Base-by-base conservation (phyloP, 208 protist genomes). In the Leishmania martiniquensis region DNA sequence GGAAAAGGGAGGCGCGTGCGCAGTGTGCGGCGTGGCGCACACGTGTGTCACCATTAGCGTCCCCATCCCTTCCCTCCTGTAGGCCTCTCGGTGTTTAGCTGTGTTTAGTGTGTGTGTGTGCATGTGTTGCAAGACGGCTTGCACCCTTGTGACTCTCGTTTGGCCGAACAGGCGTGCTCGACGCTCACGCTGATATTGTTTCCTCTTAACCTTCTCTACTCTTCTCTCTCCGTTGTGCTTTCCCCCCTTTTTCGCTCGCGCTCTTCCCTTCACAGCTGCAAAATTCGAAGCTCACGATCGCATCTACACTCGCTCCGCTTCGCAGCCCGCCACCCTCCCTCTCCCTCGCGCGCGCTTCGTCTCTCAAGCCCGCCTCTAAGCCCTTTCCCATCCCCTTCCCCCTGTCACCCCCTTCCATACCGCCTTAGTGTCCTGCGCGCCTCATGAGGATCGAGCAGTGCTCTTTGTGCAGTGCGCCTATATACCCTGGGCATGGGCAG, bases 401-500 rank as follows among this genome's bases (percentile, higher is more conserved):
- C n/a, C n/a, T n/a, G n/a, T n/a, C n/a, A n/a, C n/a, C n/a, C 5
- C 57, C 34, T 63, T 63, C 20, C 39, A n/a, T 72, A 62, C 34
- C n/a, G 55, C 55, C 4, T 12, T 62, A 29, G 55, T 62, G n/a
- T 62, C 25, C 55, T 62, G 9, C n/a, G 55, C 34, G 42, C 25
- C 54, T 9, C 22, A 99, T 99, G 98, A 85, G 98, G 54, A 99
- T 99, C 83, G 98, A 99, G 69, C 98, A 99, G 80, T 99, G 99
- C 86, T 99, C 94, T 72, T 99, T 99, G 86, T 99, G 99, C 85
- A 94, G 93, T 42, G 85, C 93, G 4, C 97, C 97, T 17, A 88
- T 99, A 1, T 99, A 99, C 91, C 99, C 99, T 4, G 99, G 99
- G 17, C 99, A 99, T 81, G 99, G 99, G 10, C 96, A 99, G 59